Base-by-base conservation (phyloP, 306 rosid genomes). In the Cicer yamashitae region DNA sequence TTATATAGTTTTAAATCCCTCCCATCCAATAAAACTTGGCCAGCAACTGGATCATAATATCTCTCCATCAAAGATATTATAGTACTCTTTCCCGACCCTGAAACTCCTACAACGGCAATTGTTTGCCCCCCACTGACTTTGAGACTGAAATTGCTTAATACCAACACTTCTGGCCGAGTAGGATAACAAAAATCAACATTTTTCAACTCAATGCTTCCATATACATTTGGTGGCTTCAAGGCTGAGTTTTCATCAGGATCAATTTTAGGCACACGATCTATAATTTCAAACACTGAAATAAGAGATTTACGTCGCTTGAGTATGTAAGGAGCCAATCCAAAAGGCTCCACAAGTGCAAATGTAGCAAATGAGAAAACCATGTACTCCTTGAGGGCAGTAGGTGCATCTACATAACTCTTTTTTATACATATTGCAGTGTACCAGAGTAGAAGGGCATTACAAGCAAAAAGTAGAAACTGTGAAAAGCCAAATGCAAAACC, bases 321-420 rank as follows among this genome's bases (percentile, higher is more conserved):
- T 69, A 96, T 96, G 87, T 96, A 96, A 8, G 99, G 99, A 84
- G 99, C 99, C 89, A 96, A 77, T n/a, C 99, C 99, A 77, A 96
- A 96, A 66, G 99, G 99, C 85, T 96, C 99, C 84, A 96, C 99
- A 64, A 96, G 91, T 3, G 99, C 99, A 86, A 96, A 96, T 22
- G 99, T 90, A 57, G 99, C 98, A 56, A 96, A 96, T 54, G 99
- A 96, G 91, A 96, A 96, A 85, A 96, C 96, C 88, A 96, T 92
- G 67, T 96, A 96, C 79, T 84, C 99, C 91, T 90, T 90, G 79
- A 96, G 80, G 22, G 97, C 99, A 81, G 97, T 89, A 60, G 88
- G 81, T 8, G 86, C 82, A 63, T 81, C 66, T 79, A 80, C 88
- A 77, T 84, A 54, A 0, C 20, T 0, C 0, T 77, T 43, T 39